Percentiles rank a stretch among this genome's conserved stretches.
These are phyloP conservation scores for Apiotrichum veenhuisii DNA, from an alignment of 1,284 basidiomycete species.

Conservation along the genomic window DNA sequence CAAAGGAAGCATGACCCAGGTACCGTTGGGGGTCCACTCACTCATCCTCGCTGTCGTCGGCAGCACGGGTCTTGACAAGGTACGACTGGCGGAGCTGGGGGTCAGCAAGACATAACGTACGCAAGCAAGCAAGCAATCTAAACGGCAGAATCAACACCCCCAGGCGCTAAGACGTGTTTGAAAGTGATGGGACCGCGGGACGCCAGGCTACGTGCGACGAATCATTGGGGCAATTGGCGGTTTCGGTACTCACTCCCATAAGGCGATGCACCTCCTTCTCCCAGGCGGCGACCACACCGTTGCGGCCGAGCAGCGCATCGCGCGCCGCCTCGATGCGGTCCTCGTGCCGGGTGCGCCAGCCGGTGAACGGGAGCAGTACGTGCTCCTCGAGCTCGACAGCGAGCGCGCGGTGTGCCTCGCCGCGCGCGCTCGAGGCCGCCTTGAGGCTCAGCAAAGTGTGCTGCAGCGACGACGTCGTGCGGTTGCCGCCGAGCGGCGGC, in stretches of 20 bases:
- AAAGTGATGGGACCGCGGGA: no score
- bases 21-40: no score
- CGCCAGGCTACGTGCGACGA: no score
- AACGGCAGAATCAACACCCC: neutral
- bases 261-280: conserved; percentile 53
- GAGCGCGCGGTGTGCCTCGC: conserved; percentile 40
- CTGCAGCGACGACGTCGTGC: conserved; percentile 36
- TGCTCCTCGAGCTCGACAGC: conserved; percentile 41
- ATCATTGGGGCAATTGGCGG: no score
- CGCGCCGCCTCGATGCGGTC: conserved; percentile 34
- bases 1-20: no score
- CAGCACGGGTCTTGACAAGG: conserved; percentile 68
- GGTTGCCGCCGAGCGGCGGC: conserved; percentile 11
- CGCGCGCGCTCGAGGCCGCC: conserved; percentile 33
- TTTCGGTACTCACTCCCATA: conserved; percentile 31
- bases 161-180: neutral
- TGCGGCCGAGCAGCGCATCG: conserved; percentile 52
- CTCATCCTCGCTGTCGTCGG: conserved; percentile 89
- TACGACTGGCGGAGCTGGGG: conserved; percentile 67
- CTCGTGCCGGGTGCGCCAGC: conserved; percentile 43
- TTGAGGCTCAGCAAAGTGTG: conserved; percentile 39
- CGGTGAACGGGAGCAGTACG: conserved; percentile 36
- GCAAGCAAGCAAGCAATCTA: neutral
- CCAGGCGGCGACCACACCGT: conserved; percentile 64
- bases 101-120: no score